Evolutionary conservation across 345 rosid species (phyloP), one percentile per base, ranked within the genome.

Genomic region (Turnera subulata): DNA sequence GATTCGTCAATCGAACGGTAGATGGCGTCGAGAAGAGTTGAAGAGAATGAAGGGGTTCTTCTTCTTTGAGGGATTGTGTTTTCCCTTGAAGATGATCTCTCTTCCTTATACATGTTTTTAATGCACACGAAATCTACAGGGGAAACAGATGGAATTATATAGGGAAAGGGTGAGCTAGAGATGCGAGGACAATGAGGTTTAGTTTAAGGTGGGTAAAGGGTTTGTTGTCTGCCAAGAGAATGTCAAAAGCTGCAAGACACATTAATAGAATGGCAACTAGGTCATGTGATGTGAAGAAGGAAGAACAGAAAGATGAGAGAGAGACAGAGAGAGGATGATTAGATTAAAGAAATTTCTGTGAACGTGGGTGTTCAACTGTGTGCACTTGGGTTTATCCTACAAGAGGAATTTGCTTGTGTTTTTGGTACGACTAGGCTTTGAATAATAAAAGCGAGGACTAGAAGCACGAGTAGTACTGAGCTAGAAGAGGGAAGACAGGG

Each of bases 41-140:
- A 86, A 61, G 97, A 90, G 77, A 90, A 90, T 39, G 97, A 90
- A 21, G 92, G 88, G 48, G 88, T 78, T 68, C 86, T 80, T 60
- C 83, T 86, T 47, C 79, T 82, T 17, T 76, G 96, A 62, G 81
- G 78, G 40, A 69, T 11, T 1, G 74, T 45, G 20, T 49, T n/a
- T 8, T 63, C 69, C 53, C 50, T 17, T 0, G 65, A 33, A 46
- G 72, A 75, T 40, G 73, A 71, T 56, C 70, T 65, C 58, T 76
- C 80, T 52, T 66, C 71, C 59, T 62, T 63, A 58, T 67, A 49
- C 88, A 77, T 82, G 51, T 45, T 55, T 32, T 6, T 9, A 8
- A 17, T 16, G 15, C 40, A 29, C 32, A 1, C 12, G 15, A 42
- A 51, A 29, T 32, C 1, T 0, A 10, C 48, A 19, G 9, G 46